Conservation (phyloP, 2,329 filamentous ascomycete species). For the Fusarium austroafricanum region DNA sequence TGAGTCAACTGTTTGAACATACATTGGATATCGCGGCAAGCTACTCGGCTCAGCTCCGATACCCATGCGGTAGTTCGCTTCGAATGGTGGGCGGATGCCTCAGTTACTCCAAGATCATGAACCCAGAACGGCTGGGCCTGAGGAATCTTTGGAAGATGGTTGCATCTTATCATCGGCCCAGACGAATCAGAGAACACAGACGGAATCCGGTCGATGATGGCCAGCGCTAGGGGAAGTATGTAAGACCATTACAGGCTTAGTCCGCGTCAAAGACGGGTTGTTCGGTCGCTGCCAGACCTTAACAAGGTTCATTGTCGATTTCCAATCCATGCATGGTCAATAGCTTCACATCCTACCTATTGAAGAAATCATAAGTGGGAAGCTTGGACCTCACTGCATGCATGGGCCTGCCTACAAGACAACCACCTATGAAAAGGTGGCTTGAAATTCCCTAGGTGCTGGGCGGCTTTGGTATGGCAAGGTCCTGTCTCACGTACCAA, state of each 20-base stretch:
- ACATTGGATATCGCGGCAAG: background rate
- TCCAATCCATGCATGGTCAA: background rate
- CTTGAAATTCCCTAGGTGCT: background rate
- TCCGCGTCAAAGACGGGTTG: conserved; percentile 15
- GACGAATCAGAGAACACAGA: conserved; percentile 25
- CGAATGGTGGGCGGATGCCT: conserved; percentile 2
- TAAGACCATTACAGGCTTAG: conserved; percentile 35
- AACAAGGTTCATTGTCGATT: conserved; percentile 4
- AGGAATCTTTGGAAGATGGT: conserved; percentile 13
- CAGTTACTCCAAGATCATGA: conserved; percentile 5
- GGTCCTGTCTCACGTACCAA: conserved; percentile 2
- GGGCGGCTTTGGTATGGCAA: too few relatives aligned
- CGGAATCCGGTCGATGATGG: conserved; percentile 16
- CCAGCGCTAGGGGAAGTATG: conserved; percentile 39
- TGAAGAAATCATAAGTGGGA: background rate
- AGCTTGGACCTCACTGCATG: background rate
- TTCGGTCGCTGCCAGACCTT: conserved; percentile 8
- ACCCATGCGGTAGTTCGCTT: conserved; percentile 20
- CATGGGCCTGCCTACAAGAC: background rate
- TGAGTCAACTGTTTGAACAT: background rate
- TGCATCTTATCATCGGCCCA: conserved; percentile 18
- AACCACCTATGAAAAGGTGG: conserved; percentile 8
- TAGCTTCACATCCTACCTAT: background rate
- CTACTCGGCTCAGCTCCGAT: background rate
- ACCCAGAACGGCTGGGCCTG: conserved; percentile 11